Evolutionary conservation across 2,329 filamentous ascomycete genomes (phyloP).

Genomic region (Lasiodiplodia sp.): DNA sequence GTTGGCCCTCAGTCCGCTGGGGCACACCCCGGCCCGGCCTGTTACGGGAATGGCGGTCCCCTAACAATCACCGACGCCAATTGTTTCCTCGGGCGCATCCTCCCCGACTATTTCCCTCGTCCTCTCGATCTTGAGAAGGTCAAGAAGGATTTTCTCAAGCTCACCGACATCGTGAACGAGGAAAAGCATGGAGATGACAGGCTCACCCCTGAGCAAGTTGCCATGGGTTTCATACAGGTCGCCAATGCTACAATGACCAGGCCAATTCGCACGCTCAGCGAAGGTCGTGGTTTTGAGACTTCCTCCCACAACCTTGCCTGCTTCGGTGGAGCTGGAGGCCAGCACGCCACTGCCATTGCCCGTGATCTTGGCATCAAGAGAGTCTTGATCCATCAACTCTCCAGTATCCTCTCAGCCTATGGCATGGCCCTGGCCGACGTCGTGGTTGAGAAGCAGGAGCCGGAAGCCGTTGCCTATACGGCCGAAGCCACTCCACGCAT

Average conservation of each 20-base stretch:
- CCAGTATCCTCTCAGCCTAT: slow-evolving; percentile 57
- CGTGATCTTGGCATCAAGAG: slow-evolving; percentile 52
- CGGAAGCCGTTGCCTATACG: slow-evolving; percentile 65
- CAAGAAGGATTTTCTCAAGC: slow-evolving; percentile 49
- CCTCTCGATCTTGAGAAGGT: slow-evolving; percentile 61
- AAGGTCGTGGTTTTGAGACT: slow-evolving; percentile 39
- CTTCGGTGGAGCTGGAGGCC: slow-evolving; percentile 48
- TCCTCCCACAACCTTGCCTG: slow-evolving; percentile 38
- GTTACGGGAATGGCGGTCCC: slow-evolving; percentile 88
- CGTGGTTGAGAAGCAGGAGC: slow-evolving; percentile 72
- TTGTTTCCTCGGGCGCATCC: slow-evolving; percentile 71
- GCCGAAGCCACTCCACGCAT: slow-evolving; percentile 49
- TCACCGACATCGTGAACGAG: slow-evolving; percentile 53
- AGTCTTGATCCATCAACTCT: slow-evolving; percentile 56
- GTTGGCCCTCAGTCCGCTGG: slow-evolving; percentile 90
- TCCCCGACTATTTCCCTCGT: slow-evolving; percentile 42
- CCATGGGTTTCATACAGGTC: slow-evolving; percentile 39
- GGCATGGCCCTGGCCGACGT: slow-evolving; percentile 45
- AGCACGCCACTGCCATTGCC: slow-evolving; percentile 54
- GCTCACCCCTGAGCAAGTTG: slow-evolving; percentile 41
- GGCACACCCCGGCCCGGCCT: slow-evolving; percentile 87
- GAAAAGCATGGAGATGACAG: slow-evolving; percentile 53
- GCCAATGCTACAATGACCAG: slow-evolving; percentile 44
- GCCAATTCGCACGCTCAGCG: slow-evolving; percentile 40
- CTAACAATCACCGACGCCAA: slow-evolving; percentile 91